These are phyloP conservation scores for Lachancea meyersii DNA, from an alignment of 805 yeast species.

Conservation along the genomic window DNA sequence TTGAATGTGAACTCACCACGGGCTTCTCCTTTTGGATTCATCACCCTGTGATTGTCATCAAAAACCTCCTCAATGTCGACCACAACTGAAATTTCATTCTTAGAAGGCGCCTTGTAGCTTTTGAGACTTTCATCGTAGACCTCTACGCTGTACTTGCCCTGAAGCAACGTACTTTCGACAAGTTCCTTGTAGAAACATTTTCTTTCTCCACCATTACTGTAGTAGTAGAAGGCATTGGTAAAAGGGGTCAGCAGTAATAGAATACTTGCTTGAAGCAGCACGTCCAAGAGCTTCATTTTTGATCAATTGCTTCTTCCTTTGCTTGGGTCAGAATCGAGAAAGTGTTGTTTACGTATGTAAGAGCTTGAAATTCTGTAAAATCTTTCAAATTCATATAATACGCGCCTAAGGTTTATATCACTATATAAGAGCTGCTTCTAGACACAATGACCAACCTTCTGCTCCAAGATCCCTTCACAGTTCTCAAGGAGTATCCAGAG, in stretches of 20 bases:
- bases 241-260: slow-evolving; percentile 21
- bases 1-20: slow-evolving; percentile 68
- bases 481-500: slow-evolving; percentile 89
- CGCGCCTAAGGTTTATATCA: not conserved
- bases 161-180: slow-evolving; percentile 42
- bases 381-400: slow-evolving; percentile 1
- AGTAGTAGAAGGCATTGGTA: slow-evolving; percentile 42
- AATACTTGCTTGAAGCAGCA: slow-evolving; percentile 16
- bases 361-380: too few relatives aligned
- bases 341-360: not conserved
- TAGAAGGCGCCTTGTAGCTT: slow-evolving; percentile 32
- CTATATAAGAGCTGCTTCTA: not conserved
- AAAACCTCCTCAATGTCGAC: slow-evolving; percentile 58
- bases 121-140: slow-evolving; percentile 35
- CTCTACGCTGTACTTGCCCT: slow-evolving; percentile 46
- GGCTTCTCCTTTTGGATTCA: slow-evolving; percentile 59
- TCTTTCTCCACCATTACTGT: slow-evolving; percentile 45
- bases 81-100: slow-evolving; percentile 35
- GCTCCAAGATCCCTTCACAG: slow-evolving; percentile 82
- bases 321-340: not conserved
- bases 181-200: slow-evolving; percentile 55
- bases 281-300: slow-evolving; percentile 2
- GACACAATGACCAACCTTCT: slow-evolving; percentile 47
- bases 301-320: not conserved
- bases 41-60: slow-evolving; percentile 71